These are phyloP conservation scores for Bromus sterilis DNA, from an alignment of 176 grass and related monocot genomes.

Conservation along the genomic window DNA sequence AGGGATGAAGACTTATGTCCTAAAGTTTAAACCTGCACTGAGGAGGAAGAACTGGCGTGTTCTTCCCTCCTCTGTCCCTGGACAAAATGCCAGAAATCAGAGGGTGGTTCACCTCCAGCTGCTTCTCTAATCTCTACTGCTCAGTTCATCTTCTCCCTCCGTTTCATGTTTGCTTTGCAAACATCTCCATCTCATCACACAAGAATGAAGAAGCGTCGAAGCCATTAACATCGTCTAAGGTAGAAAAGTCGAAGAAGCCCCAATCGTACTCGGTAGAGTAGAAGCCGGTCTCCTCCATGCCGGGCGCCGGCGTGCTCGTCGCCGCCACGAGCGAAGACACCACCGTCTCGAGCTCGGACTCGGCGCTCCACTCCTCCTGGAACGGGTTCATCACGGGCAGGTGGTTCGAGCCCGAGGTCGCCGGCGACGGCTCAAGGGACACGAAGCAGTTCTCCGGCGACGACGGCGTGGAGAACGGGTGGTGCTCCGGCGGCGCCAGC, in stretches of 20 bases:
- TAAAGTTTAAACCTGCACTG: conserved; percentile 7
- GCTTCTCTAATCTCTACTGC: not conserved
- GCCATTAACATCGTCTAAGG: not conserved
- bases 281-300: conserved; percentile 35
- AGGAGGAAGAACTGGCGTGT: conserved; percentile 22
- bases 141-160: not conserved
- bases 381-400: not conserved
- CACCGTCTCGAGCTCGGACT: conserved; percentile 19
- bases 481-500: not conserved
- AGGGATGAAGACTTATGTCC: not conserved
- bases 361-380: too few relatives aligned
- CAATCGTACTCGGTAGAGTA: not conserved
- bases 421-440: conserved; percentile 33
- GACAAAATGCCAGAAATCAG: not conserved
- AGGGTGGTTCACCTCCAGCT: conserved; percentile 7
- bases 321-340: conserved; percentile 27
- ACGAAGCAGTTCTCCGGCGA: conserved; percentile 17
- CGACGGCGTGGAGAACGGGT: conserved; percentile 21
- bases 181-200: conserved; percentile 11
- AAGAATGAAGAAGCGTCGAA: conserved; percentile 31
- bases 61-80: conserved; percentile 36
- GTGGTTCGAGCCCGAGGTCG: conserved; percentile 48
- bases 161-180: not conserved
- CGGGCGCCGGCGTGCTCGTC: conserved; percentile 4
- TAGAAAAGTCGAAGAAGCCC: conserved; percentile 9